Evolutionary conservation across 83 land plant species (phyloP).

Genomic region (Isoetes engelmannii): DNA sequence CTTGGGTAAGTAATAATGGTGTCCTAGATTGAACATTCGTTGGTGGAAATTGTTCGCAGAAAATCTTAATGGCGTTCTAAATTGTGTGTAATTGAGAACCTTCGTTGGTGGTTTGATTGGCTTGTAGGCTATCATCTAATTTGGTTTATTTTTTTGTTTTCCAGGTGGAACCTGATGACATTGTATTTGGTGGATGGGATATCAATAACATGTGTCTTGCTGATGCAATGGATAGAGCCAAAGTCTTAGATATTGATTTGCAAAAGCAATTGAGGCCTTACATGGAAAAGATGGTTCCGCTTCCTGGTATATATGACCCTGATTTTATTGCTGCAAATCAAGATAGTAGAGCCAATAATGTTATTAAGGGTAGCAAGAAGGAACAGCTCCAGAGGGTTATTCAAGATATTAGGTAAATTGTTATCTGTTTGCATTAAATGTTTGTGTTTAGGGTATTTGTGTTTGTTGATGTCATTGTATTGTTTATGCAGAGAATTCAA

Average conservation of each 20-base stretch:
- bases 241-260: conserved; percentile 77
- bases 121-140: no score
- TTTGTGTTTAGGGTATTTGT: background rate
- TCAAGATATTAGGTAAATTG: conserved; percentile 61
- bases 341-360: conserved; percentile 69
- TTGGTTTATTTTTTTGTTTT: background rate
- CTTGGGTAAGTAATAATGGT: no score
- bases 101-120: no score
- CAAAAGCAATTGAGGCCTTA: conserved; percentile 87
- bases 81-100: no score
- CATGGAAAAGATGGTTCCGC: conserved; percentile 82
- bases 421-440: background rate
- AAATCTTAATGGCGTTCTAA: no score
- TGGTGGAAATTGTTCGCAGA: no score
- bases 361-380: conserved; percentile 87
- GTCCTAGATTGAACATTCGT: no score
- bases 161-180: conserved; percentile 80
- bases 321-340: conserved; percentile 95
- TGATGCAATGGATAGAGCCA: conserved; percentile 86
- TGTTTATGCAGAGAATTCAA: conserved; percentile 54
- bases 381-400: conserved; percentile 67
- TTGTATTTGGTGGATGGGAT: conserved; percentile 96
- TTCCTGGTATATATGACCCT: conserved; percentile 88
- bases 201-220: conserved; percentile 82
- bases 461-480: background rate